Evolutionary conservation across 345 rosid genomes (phyloP).

Genomic region (Bruguiera gymnorhiza): DNA sequence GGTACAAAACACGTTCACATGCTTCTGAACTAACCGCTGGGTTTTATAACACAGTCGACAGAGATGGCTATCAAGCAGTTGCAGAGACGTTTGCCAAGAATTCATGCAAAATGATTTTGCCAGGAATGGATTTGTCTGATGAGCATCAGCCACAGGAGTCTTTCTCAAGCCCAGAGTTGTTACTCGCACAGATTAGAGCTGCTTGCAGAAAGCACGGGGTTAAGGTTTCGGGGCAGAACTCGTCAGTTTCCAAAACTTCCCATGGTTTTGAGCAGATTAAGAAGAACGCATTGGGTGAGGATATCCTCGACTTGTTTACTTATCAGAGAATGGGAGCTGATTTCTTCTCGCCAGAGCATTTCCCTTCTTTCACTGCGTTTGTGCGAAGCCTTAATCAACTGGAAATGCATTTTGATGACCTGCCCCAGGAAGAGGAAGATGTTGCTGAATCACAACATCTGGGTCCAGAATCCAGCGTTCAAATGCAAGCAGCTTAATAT

Average conservation of each 20-base stretch:
- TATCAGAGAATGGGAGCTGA: conserved; percentile 96
- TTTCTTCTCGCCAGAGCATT: conserved; percentile 94
- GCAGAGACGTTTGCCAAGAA: conserved; percentile 62
- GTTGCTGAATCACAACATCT: conserved; percentile 23
- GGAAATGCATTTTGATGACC: conserved; percentile 50
- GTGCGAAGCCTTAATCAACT: conserved; percentile 56
- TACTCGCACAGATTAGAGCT: conserved; percentile 52
- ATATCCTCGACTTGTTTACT: conserved; percentile 47
- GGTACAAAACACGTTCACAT: conserved; percentile 68
- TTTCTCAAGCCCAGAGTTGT: conserved; percentile 59
- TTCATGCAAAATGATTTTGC: conserved; percentile 78
- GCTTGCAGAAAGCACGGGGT: conserved; percentile 68
- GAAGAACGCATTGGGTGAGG: conserved; percentile 45
- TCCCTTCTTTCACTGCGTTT: conserved; percentile 67
- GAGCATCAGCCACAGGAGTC: conserved; percentile 44
- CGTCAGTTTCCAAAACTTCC: conserved; percentile 32
- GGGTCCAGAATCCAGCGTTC: conserved; percentile 33
- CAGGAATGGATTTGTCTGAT: conserved; percentile 81
- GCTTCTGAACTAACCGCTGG: conserved; percentile 84
- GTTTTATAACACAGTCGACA: conserved; percentile 51
- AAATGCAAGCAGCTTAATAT: conserved; percentile 43
- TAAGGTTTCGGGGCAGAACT: conserved; percentile 71
- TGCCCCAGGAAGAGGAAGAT: conserved; percentile 34
- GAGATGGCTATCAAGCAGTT: conserved; percentile 61
- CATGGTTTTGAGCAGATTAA: conserved; percentile 63